Percentiles rank a stretch among this genome's conserved stretches.
Conservation (phyloP, 306 rosid species). For the Rosa lucieae region DNA sequence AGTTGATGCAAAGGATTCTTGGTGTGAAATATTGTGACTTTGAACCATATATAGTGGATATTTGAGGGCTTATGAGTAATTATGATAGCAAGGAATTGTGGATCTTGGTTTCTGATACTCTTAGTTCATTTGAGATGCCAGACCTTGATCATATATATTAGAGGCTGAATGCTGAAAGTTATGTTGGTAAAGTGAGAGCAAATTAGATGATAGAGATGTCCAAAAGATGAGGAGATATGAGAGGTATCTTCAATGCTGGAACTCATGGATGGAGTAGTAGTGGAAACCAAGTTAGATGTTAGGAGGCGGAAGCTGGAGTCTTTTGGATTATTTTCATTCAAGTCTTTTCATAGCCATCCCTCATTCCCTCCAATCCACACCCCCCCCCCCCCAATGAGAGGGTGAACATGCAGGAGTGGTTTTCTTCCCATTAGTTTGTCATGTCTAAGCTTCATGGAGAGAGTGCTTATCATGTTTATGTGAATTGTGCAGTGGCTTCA, state of each 20-base stretch:
- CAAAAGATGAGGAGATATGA: background rate
- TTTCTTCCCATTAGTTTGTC: background rate
- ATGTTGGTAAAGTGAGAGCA: background rate
- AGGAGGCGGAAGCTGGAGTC: background rate
- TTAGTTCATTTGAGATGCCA: background rate
- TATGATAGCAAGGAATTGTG: background rate
- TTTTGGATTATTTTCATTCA: background rate
- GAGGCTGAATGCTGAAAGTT: conserved; percentile 5
- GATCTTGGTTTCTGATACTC: background rate
- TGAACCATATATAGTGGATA: background rate
- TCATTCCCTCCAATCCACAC: too few species aligned
- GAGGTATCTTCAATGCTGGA: background rate
- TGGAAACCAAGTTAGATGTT: background rate
- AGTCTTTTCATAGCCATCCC: background rate
- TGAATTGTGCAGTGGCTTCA: background rate
- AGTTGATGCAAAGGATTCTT: conserved; percentile 2
- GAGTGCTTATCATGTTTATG: background rate
- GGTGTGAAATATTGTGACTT: background rate
- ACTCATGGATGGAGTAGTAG: background rate
- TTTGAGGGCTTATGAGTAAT: background rate
- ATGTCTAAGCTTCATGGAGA: background rate
- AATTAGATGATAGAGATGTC: background rate
- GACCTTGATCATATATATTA: background rate
- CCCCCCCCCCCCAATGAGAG: too few species aligned
- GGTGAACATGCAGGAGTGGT: background rate